phyloP scores from a whole-genome alignment of 164 flowering plant genomes.

The Chimonanthus praecox region DNA sequence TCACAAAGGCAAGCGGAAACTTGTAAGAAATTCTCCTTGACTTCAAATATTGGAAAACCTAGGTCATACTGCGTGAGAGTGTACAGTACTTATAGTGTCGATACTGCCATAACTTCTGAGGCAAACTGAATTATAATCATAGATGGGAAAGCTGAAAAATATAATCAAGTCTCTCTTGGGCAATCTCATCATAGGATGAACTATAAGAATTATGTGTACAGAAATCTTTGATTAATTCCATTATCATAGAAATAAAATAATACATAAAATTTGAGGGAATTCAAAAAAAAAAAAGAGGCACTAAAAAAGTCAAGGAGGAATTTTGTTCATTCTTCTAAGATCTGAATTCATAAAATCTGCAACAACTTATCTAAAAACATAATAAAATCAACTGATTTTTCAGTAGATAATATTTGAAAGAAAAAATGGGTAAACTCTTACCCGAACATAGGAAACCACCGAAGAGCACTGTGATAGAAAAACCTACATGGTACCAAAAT shows the following conservation, averaged over 20 bases:
- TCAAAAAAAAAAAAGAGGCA: too few relatives aligned
- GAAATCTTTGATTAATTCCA: not conserved
- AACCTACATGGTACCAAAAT: constrained; percentile 49
- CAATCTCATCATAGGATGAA: not conserved
- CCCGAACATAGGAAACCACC: constrained; percentile 89
- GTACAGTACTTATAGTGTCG: not conserved
- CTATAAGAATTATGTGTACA: not conserved
- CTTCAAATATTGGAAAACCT: too few relatives aligned
- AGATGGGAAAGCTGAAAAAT: not conserved
- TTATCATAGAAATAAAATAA: not conserved
- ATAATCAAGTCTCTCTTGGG: not conserved
- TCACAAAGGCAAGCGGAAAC: too few relatives aligned
- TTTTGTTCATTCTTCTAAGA: not conserved
- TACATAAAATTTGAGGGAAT: not conserved
- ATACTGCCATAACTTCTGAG: not conserved
- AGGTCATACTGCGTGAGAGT: too few relatives aligned
- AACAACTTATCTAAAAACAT: not conserved
- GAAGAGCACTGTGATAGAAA: constrained; percentile 96
- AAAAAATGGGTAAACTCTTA: constrained; percentile 29
- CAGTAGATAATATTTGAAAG: constrained; percentile 5
- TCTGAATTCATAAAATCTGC: not conserved
- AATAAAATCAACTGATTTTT: not conserved
- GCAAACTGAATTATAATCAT: not conserved
- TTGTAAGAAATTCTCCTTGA: too few relatives aligned
- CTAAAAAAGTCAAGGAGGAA: too few relatives aligned